These are phyloP conservation scores for Boeremia lycopersici DNA, from an alignment of 2,329 filamentous ascomycete species.

Conservation along the genomic window DNA sequence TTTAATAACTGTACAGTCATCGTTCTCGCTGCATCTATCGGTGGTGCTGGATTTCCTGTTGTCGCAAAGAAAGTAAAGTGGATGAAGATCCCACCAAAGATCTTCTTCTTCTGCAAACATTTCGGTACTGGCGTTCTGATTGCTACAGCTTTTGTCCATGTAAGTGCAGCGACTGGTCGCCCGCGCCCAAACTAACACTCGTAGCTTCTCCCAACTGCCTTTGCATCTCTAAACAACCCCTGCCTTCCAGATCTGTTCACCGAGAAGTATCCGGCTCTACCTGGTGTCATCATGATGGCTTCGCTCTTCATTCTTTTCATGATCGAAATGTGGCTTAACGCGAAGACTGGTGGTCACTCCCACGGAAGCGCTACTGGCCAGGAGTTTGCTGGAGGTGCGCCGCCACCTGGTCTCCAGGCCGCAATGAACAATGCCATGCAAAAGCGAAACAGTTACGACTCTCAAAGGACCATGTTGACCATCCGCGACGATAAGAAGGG, in stretches of 20 bases:
- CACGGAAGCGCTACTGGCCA: slow-evolving; percentile 63
- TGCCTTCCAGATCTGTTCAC: slow-evolving; percentile 66
- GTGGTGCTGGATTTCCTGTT: slow-evolving; percentile 47
- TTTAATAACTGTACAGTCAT: slow-evolving; percentile 41
- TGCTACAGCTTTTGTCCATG: slow-evolving; percentile 82
- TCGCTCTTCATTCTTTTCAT: slow-evolving; percentile 66
- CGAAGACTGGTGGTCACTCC: slow-evolving; percentile 63
- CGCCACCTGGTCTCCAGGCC: slow-evolving; percentile 32
- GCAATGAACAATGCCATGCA: slow-evolving; percentile 40
- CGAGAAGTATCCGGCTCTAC: slow-evolving; percentile 64
- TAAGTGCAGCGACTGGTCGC: slow-evolving; percentile 21
- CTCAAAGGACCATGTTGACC: slow-evolving; percentile 42
- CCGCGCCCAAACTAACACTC: slow-evolving; percentile 7
- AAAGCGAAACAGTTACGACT: slow-evolving; percentile 44
- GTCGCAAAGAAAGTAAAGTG: slow-evolving; percentile 59
- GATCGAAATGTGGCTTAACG: slow-evolving; percentile 67
- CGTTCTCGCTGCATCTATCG: slow-evolving; percentile 46
- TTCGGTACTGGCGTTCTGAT: slow-evolving; percentile 79
- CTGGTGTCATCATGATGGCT: slow-evolving; percentile 69
- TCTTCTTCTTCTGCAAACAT: slow-evolving; percentile 69
- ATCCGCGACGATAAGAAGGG: slow-evolving; percentile 42
- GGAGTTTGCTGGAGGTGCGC: slow-evolving; percentile 34
- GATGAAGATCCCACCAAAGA: slow-evolving; percentile 62
- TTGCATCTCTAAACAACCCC: slow-evolving; percentile 53
- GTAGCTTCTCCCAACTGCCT: slow-evolving; percentile 64